phyloP scores from a whole-genome alignment of 257 asterid genomes.

The Scutellaria minor region DNA sequence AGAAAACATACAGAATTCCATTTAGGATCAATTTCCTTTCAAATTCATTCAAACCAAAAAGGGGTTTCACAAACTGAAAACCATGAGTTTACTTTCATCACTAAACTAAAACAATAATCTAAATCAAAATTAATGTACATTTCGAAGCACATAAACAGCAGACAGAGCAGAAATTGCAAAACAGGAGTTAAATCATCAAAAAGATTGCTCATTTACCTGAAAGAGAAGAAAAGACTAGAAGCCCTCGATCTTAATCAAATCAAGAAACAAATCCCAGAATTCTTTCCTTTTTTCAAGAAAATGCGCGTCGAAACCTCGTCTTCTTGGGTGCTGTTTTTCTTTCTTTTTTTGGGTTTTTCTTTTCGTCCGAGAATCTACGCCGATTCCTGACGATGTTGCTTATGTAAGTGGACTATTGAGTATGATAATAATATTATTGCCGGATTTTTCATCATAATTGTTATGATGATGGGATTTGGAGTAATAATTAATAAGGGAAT shows the following conservation, averaged over 20 bases:
- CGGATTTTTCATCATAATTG: slow-evolving; percentile 32
- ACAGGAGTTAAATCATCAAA: neutral
- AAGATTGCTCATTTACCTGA: slow-evolving; percentile 41
- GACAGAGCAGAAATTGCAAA: neutral
- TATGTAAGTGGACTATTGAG: slow-evolving; percentile 18
- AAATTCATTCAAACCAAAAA: slow-evolving; percentile 25
- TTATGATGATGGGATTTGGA: slow-evolving; percentile 28
- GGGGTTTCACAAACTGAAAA: slow-evolving; percentile 27
- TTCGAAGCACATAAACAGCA: slow-evolving; percentile 7
- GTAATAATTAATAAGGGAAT: slow-evolving; percentile 35
- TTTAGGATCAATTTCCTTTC: slow-evolving; percentile 37
- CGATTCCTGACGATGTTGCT: slow-evolving; percentile 39
- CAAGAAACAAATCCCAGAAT: slow-evolving; percentile 39
- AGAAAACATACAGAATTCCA: neutral
- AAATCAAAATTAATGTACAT: slow-evolving; percentile 4
- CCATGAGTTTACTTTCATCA: slow-evolving; percentile 16
- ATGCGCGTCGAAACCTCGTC: slow-evolving; percentile 11
- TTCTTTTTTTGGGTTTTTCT: slow-evolving; percentile 28
- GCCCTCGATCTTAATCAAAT: slow-evolving; percentile 36
- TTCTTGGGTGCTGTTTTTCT: slow-evolving; percentile 2
- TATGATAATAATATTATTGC: slow-evolving; percentile 25
- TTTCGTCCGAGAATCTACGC: slow-evolving; percentile 31
- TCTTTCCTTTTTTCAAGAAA: slow-evolving; percentile 13
- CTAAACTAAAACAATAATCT: neutral
- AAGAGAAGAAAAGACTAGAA: slow-evolving; percentile 5